Evolutionary conservation across 2,329 filamentous ascomycete species (phyloP).

Genomic region (Coniochaeta prunicola): DNA sequence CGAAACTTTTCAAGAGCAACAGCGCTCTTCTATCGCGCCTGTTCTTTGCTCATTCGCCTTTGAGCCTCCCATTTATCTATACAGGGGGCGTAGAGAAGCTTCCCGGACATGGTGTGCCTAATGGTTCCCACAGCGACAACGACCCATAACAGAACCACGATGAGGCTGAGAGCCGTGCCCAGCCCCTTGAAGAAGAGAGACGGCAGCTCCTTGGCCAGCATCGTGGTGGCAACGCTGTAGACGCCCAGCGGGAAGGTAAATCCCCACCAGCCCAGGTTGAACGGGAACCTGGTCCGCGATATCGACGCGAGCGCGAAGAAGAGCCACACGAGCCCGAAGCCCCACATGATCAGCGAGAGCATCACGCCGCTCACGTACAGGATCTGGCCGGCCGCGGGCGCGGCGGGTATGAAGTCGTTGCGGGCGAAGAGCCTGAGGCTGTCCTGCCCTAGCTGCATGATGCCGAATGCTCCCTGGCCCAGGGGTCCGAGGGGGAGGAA

Average conservation of each 20-base stretch:
- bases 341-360: constrained; percentile 24
- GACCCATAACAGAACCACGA: neutral
- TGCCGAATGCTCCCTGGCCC: constrained; percentile 52
- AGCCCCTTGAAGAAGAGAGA: constrained; percentile 35
- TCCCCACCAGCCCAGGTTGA: constrained; percentile 31
- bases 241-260: constrained; percentile 31
- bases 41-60: neutral
- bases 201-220: constrained; percentile 31
- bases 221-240: constrained; percentile 30
- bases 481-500: constrained; percentile 57
- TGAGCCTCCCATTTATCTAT: neutral
- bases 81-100: neutral
- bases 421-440: constrained; percentile 22
- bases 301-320: constrained; percentile 22
- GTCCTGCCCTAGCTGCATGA: constrained; percentile 33
- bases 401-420: constrained; percentile 17
- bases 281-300: constrained; percentile 24
- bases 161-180: constrained; percentile 13
- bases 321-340: constrained; percentile 24
- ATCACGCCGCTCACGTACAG: constrained; percentile 46
- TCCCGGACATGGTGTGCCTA: neutral
- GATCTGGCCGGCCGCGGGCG: constrained; percentile 38
- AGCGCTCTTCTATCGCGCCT: neutral
- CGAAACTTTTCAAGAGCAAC: too few species aligned
- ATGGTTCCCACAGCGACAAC: neutral